Evolutionary conservation across 2,329 filamentous ascomycete species (phyloP), one percentile per base, ranked within the genome.

Genomic region (Purpureocillium takamizusanense): DNA sequence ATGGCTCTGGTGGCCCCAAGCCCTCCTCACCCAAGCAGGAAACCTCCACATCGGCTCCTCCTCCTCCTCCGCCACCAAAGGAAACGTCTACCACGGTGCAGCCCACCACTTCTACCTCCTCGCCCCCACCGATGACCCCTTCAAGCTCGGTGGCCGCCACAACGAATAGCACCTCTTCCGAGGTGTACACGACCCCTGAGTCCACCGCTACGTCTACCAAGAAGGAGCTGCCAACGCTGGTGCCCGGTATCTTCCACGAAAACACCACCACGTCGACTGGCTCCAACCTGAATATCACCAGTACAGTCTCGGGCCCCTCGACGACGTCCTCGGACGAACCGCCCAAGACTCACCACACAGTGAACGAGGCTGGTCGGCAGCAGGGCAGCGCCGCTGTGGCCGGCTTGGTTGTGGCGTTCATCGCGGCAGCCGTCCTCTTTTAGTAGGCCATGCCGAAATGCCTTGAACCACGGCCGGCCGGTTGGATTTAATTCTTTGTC

Each of bases 231-330:
- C 53, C 55, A 7, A 59, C 54, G n/a, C 50, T 60, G 30, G 44
- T 52, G 41, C 66, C 66, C 12, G 72, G 67, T 48, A 63, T 78
- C 47, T 78, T 77, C 63, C 69, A 70, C 40, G 70, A 77, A 59
- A 72, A 72, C 40, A 52, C 52, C 44, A 69, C 61, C 14, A 46
- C 51, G 11, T 50, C 52, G 12, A 35, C 49, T 12, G 46, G 42
- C 29, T 40, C 43, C 6, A 2, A 16, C 27, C 16, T 12, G 5
- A 43, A 17, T 9, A 41, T 33, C 23, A 43, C 8, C 21, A 28
- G 16, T 16, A 35, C 11, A 18, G 38, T 25, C 21, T 38, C 33
- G 42, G 40, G 51, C 8, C 42, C 51, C 14, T 46, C 53, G 32
- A 41, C 53, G 36, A 42, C 41, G 12, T 51, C 51, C 11, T 49